Base-by-base conservation (phyloP, 2,329 filamentous ascomycete species). In the Dothidotthia symphoricarpi region DNA sequence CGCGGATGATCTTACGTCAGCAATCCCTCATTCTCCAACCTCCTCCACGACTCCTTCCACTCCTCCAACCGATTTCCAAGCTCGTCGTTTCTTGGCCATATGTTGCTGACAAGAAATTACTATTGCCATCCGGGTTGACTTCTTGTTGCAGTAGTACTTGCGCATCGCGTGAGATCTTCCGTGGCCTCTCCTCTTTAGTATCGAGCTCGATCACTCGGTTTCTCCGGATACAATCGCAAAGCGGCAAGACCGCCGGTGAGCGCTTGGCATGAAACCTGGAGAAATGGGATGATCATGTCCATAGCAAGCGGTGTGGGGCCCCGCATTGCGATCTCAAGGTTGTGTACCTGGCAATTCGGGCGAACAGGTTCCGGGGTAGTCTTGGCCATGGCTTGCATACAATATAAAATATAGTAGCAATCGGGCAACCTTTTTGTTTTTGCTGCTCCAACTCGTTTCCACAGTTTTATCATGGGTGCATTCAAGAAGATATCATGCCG, bases 341-440 rank as follows among this genome's bases (percentile, higher is more conserved):
- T 34, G 34, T 32, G 48, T 56, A 51, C 45, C 50, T 55, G 51
- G 36, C 27, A 22, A 34, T 47, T 59, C 56, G 57, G 53, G 47
- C 36, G 46, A 59, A 45, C 40, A 38, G 19, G 27, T 19, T 35
- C 51, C 57, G 53, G 55, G 39, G 34, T 32, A 31, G 42, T 37
- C 57, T 61, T 59, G 57, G 57, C 57, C 36, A 31, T 49, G 46
- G 24, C 16, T 30, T 40, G 34, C 36, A 39, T 41, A 30, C 39
- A 41, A 41, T 55, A 57, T 56, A 53, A 49, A 41, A 36, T 40
- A 41, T 32, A 35, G 34, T 44, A 40, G 28, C 33, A 6, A 22
- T 9, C 35, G 30, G 35, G 41, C 24, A 33, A 26, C 16, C 29
- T 22, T 22, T 22, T 22, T 22, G 5, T 9, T 22, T 9, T 22